Conservation (phyloP, 163 green algal genomes). For the Picocystis sp. region DNA sequence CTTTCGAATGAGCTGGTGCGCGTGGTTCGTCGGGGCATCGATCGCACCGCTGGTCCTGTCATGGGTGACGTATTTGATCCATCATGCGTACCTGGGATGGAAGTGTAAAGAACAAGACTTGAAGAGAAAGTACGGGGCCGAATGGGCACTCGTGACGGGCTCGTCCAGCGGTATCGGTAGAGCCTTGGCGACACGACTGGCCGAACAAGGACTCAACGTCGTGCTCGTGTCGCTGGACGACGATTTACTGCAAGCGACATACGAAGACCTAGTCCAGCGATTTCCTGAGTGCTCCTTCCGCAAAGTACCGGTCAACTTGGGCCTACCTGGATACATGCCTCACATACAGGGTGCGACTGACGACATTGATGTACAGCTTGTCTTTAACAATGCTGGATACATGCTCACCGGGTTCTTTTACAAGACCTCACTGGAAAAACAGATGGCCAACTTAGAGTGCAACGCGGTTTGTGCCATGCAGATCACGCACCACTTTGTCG, state of each 20-base stretch:
- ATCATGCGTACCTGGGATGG: too few relatives aligned
- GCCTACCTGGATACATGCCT: slow-evolving; percentile 44
- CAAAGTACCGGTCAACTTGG: slow-evolving; percentile 33
- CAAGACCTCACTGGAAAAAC: slow-evolving; percentile 32
- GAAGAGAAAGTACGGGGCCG: slow-evolving; percentile 67
- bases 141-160: slow-evolving; percentile 85
- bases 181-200: slow-evolving; percentile 58
- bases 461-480: slow-evolving; percentile 65
- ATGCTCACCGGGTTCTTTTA: slow-evolving; percentile 88
- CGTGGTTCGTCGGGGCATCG: too few relatives aligned
- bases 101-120: slow-evolving; percentile 40
- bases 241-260: slow-evolving; percentile 47
- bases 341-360: slow-evolving; percentile 47
- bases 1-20: too few relatives aligned
- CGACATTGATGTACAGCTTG: slow-evolving; percentile 55
- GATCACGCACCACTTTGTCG: slow-evolving; percentile 80
- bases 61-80: too few relatives aligned
- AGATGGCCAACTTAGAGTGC: slow-evolving; percentile 78
- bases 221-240: slow-evolving; percentile 74
- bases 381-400: slow-evolving; percentile 93
- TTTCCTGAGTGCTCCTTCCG: slow-evolving; percentile 51
- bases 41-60: too few relatives aligned
- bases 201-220: slow-evolving; percentile 71
- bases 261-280: slow-evolving; percentile 38
- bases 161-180: slow-evolving; percentile 82